A percentile compares a stretch with the other conserved stretches of the same genome.
phyloP scores from a whole-genome alignment of 2,329 filamentous ascomycete species.

The Trichophyton benhamiae region DNA sequence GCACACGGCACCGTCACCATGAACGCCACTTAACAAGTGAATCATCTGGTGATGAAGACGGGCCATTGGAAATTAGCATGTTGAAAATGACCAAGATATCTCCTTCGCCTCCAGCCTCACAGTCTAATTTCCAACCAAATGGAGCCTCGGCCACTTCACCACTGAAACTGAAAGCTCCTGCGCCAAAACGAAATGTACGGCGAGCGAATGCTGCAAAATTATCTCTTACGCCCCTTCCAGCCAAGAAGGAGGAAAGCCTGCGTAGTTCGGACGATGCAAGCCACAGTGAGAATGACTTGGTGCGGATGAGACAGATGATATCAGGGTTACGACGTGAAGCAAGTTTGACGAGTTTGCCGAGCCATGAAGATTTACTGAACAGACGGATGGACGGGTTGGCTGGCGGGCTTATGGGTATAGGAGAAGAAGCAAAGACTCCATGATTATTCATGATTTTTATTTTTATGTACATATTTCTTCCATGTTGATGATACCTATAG shows the following conservation, averaged over 20 bases:
- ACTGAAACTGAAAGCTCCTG: not conserved
- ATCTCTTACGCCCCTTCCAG: not conserved
- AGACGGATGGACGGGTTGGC: constrained; percentile 45
- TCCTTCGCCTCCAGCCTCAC: not conserved
- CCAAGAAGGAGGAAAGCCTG: not conserved
- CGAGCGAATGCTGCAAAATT: not conserved
- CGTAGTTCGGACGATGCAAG: not conserved
- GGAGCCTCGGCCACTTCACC: not conserved
- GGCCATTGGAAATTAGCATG: constrained; percentile 69
- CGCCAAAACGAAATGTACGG: not conserved
- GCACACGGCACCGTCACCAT: constrained; percentile 27
- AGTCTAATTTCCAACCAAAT: not conserved
- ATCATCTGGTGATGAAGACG: constrained; percentile 68
- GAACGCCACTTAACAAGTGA: constrained; percentile 37
- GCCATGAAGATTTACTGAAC: constrained; percentile 45
- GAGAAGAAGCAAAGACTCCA: constrained; percentile 25
- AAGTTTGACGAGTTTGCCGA: constrained; percentile 43
- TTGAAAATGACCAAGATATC: constrained; percentile 22
- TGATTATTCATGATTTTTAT: constrained; percentile 10
- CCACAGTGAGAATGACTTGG: not conserved
- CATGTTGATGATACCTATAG: not conserved
- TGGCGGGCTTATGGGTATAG: constrained; percentile 39
- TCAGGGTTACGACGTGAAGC: constrained; percentile 24
- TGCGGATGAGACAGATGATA: constrained; percentile 11
- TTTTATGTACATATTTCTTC: not conserved